phyloP scores from a whole-genome alignment of 176 grass and related monocot genomes.

The Triticum aestivum region IWGSC_CS_RefSeq_v2.1 NC_057812.1:289896326-289896825 shows the following conservation, averaged over 20 bases:
- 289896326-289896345: constrained; percentile 23
- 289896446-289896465: background rate
- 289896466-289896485: background rate
- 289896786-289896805: constrained; percentile 43
- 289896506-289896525: background rate
- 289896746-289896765: background rate
- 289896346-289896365: background rate
- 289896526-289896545: background rate
- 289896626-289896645: too few species aligned
- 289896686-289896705: background rate
- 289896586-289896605: background rate
- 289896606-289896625: background rate
- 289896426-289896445: background rate
- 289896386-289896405: background rate
- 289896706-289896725: background rate
- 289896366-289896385: background rate
- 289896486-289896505: background rate
- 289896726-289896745: background rate
- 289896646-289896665: background rate
- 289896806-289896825: background rate
- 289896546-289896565: constrained; percentile 1
- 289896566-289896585: constrained; percentile 6
- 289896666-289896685: background rate
- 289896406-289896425: constrained; percentile 8
- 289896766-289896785: constrained; percentile 16